A percentile compares a stretch with the other conserved stretches of the same genome.
phyloP scores from a whole-genome alignment of 2,329 filamentous ascomycete species.

The Xylaria sp. region DNA sequence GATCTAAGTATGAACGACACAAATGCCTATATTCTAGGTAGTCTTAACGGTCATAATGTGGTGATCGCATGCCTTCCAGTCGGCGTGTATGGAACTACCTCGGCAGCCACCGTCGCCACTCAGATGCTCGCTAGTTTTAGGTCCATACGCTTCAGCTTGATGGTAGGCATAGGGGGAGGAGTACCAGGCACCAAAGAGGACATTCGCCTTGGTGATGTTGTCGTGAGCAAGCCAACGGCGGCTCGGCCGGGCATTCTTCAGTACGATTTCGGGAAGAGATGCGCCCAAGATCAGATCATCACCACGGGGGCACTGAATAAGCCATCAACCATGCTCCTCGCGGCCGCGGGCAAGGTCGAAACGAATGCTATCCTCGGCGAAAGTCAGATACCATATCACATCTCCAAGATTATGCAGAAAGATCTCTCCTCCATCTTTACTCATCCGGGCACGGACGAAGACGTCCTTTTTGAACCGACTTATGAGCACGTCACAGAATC shows the following conservation, averaged over 20 bases:
- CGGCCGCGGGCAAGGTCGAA: conserved; percentile 9
- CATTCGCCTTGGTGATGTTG: conserved; percentile 24
- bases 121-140: conserved; percentile 10
- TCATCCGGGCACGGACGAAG: conserved; percentile 13
- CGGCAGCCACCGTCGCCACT: not conserved
- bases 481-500: conserved; percentile 11
- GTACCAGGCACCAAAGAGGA: conserved; percentile 18
- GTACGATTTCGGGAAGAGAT: conserved; percentile 8
- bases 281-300: not conserved
- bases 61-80: not conserved
- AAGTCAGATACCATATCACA: not conserved
- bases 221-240: conserved; percentile 19
- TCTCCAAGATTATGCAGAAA: conserved; percentile 16
- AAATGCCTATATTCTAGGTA: conserved; percentile 14
- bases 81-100: not conserved
- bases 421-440: conserved; percentile 2
- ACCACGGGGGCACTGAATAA: not conserved
- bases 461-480: conserved; percentile 16
- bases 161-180: conserved; percentile 21
- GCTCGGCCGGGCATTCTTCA: conserved; percentile 3
- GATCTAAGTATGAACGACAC: not conserved
- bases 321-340: conserved; percentile 7
- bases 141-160: conserved; percentile 11
- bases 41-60: conserved; percentile 13
- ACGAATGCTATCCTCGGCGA: conserved; percentile 14